Evolutionary conservation across 768 basidiomycete genomes (phyloP).

Genomic region (Russula lepida): DNA sequence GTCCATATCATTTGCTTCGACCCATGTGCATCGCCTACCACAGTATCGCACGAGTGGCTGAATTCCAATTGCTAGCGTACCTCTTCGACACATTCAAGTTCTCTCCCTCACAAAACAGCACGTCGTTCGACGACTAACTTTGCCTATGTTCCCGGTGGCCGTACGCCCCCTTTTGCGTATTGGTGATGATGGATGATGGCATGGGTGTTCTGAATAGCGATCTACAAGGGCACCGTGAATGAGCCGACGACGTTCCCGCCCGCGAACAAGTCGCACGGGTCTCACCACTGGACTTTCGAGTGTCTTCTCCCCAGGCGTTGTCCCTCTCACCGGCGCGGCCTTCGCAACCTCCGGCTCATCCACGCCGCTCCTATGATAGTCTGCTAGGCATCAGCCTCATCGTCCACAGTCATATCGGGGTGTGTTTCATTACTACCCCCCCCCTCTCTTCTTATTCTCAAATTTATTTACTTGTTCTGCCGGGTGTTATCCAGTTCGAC

Average conservation of each 20-base stretch:
- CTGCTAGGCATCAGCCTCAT: conserved; percentile 80
- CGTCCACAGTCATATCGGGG: conserved; percentile 94
- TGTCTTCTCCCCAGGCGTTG: conserved; percentile 80
- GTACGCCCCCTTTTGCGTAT: conserved; percentile 32
- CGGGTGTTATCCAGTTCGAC: conserved; percentile 50
- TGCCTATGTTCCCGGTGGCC: conserved; percentile 61
- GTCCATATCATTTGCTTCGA: background rate
- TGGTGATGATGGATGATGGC: background rate
- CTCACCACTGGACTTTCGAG: conserved; percentile 91
- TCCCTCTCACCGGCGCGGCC: conserved; percentile 83
- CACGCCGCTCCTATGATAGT: conserved; percentile 85
- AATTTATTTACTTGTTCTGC: background rate
- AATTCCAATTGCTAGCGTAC: no score
- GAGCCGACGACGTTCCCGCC: conserved; percentile 88
- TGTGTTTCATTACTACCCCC: conserved; percentile 31
- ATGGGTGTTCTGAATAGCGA: conserved; percentile 43
- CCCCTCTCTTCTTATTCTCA: background rate
- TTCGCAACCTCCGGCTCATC: conserved; percentile 67
- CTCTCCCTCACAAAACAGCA: conserved; percentile 6
- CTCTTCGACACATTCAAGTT: no score
- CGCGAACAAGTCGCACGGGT: conserved; percentile 74
- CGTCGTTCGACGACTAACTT: conserved; percentile 13
- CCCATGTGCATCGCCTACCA: no score
- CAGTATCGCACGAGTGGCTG: no score
- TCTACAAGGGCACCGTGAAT: conserved; percentile 88